Conservation (phyloP, 2,329 filamentous ascomycete genomes). For the Fusarium equiseti region DNA sequence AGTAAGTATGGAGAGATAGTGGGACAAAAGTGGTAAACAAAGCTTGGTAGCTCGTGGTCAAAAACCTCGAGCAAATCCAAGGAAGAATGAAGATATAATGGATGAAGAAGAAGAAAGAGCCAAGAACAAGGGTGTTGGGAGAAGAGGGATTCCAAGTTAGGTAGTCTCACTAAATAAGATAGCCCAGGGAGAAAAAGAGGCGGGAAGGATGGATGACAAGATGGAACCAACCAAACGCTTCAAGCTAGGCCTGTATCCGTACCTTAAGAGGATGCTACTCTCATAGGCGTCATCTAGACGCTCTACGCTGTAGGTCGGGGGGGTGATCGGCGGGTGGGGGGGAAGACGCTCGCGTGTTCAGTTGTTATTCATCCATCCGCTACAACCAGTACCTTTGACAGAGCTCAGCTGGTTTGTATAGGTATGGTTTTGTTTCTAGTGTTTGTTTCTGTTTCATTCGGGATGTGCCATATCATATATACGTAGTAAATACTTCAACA, state of each 20-base stretch:
- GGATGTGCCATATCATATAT: conserved; percentile 3
- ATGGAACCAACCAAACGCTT: conserved; percentile 21
- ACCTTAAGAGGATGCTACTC: conserved; percentile 38
- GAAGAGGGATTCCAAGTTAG: conserved; percentile 12
- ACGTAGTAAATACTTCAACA: not conserved
- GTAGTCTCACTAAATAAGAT: conserved; percentile 23
- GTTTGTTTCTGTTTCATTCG: conserved; percentile 3
- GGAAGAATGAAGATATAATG: not conserved
- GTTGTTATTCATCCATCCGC: conserved; percentile 31
- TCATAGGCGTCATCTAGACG: conserved; percentile 41
- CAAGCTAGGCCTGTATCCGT: conserved; percentile 35
- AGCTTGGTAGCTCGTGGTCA: conserved; percentile 16
- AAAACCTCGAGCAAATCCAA: conserved; percentile 18
- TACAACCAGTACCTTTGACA: conserved; percentile 15
- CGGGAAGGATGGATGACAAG: conserved; percentile 21
- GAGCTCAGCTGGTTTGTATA: conserved; percentile 33
- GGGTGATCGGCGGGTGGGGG: conserved; percentile 39
- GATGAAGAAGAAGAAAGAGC: conserved; percentile 13
- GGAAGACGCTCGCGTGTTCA: conserved; percentile 39
- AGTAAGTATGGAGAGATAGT: not conserved
- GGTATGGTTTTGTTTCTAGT: not conserved
- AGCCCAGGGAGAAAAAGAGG: conserved; percentile 23
- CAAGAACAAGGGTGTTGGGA: conserved; percentile 13
- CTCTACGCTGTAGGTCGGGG: conserved; percentile 32
- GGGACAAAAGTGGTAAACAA: conserved; percentile 9